Evolutionary conservation across 306 rosid genomes (phyloP).

Genomic region (Biancaea sappan): DNA sequence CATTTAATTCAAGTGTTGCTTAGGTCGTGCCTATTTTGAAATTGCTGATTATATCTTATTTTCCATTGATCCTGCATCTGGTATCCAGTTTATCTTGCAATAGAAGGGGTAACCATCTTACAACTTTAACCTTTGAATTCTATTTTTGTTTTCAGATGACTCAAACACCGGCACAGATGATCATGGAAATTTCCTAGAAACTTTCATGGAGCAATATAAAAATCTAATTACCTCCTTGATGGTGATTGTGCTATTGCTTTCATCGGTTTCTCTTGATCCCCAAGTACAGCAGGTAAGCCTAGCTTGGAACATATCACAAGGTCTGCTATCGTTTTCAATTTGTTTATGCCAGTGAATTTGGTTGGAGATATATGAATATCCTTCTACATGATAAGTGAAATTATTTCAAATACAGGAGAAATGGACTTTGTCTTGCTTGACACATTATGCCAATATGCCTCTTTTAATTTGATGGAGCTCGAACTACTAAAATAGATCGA

Average conservation of each 20-base stretch:
- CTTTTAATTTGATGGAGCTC: background rate
- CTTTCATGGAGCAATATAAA: slow-evolving; percentile 56
- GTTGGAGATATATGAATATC: slow-evolving; percentile 12
- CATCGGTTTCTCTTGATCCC: slow-evolving; percentile 57
- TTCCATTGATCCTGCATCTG: slow-evolving; percentile 17
- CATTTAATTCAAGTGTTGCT: background rate
- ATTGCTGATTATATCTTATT: no score
- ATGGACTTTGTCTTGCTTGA: background rate
- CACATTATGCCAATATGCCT: no score
- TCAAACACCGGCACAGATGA: slow-evolving; percentile 67
- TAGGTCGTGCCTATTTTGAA: no score
- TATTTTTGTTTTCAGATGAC: slow-evolving; percentile 55
- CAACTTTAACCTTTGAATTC: slow-evolving; percentile 21
- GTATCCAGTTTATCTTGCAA: slow-evolving; percentile 11
- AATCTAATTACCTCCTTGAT: slow-evolving; percentile 54
- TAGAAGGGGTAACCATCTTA: background rate
- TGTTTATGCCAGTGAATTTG: slow-evolving; percentile 2
- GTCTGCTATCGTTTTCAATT: no score
- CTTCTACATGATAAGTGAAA: background rate
- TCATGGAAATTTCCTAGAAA: slow-evolving; percentile 58
- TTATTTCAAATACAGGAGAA: slow-evolving; percentile 1
- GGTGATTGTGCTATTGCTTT: slow-evolving; percentile 56
- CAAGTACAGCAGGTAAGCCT: slow-evolving; percentile 66
- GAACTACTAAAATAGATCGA: background rate
- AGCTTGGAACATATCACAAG: background rate